Evolutionary conservation across 495 filamentous ascomycete species (phyloP), one percentile per base, ranked within the genome.

Genomic region (Opeltia flavorubescens): DNA sequence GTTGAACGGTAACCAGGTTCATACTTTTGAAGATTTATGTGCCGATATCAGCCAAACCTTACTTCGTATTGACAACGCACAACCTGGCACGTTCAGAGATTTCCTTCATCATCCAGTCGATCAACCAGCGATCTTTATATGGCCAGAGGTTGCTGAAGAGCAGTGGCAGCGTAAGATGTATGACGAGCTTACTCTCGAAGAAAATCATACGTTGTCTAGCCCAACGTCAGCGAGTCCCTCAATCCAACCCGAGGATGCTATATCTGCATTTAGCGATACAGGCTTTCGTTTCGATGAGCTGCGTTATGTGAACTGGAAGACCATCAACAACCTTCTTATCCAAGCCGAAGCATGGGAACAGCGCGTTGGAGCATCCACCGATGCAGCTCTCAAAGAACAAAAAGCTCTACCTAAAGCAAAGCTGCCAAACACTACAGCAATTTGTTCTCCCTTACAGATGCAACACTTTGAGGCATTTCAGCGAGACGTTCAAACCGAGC

Each of bases 221-320:
- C 20, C 18, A 9, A 23, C 20, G 25, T 25, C 6, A 25, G 2
- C 1, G 18, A 21, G 25, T 12, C 15, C 12, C 9, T 5, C 18
- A 13, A 12, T 23, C 4, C 7, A 41, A 4, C 38, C 12, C 0
- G 6, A 41, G 11, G 18, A 4, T 9, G 7, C n/a, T 5, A 21
- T 21, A 41, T 13, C 6, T 13, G 29, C 29, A 6, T 17, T 41
- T 12, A 46, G 18, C 7, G 17, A 31, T 4, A 55, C 52, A 2
- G 50, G 48, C 36, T 43, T 59, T 12, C 43, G 56, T 5, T 48
- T 59, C 9, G 56, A 56, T 18, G 44, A 49, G n/a, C 48, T 61
- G 17, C 47, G 59, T 8, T 61, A 52, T 44, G 50, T 57, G 42
- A 61, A 59, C 43, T 61, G 59, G 59, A 61, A 59, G 38, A 27